Evolutionary conservation across 441 rosid species (phyloP).

Genomic region (Breynia disticha): DNA sequence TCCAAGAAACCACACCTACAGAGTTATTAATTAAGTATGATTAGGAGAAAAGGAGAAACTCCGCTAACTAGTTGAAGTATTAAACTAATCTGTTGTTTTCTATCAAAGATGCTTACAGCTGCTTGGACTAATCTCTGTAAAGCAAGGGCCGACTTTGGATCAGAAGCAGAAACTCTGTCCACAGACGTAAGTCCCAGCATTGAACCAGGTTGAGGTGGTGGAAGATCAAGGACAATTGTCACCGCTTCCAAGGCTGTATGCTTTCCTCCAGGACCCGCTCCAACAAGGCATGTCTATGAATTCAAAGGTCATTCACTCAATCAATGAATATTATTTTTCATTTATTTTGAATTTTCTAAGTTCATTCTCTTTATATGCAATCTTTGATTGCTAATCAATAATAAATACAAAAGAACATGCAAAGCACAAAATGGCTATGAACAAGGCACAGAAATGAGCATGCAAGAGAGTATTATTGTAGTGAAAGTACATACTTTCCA

Average conservation of each 20-base stretch:
- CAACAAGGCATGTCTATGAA: conserved; percentile 92
- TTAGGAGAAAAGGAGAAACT: not conserved
- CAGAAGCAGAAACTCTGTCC: conserved; percentile 90
- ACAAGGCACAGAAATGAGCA: too few relatives aligned
- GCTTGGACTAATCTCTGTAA: conserved; percentile 98
- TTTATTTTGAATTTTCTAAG: not conserved
- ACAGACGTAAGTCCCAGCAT: conserved; percentile 85
- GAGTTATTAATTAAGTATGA: conserved; percentile 1
- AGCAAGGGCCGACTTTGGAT: conserved; percentile 98
- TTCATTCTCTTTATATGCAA: too few relatives aligned
- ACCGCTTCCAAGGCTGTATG: conserved; percentile 99
- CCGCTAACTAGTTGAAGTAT: not conserved
- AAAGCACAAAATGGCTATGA: too few relatives aligned
- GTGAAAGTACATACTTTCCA: conserved; percentile 72
- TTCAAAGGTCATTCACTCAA: not conserved
- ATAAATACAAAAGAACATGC: too few relatives aligned
- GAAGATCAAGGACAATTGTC: conserved; percentile 97
- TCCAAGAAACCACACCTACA: conserved; percentile 99
- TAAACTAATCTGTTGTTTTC: too few relatives aligned
- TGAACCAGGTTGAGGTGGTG: conserved; percentile 99
- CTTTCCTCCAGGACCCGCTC: conserved; percentile 99
- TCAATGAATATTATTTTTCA: not conserved
- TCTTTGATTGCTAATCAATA: too few relatives aligned
- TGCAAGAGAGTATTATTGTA: not conserved
- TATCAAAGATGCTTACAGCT: conserved; percentile 58